Percentiles rank a stretch among this genome's conserved stretches.
Conservation (phyloP, 2,329 filamentous ascomycete species). For the Geoglossum cookeanum region DNA sequence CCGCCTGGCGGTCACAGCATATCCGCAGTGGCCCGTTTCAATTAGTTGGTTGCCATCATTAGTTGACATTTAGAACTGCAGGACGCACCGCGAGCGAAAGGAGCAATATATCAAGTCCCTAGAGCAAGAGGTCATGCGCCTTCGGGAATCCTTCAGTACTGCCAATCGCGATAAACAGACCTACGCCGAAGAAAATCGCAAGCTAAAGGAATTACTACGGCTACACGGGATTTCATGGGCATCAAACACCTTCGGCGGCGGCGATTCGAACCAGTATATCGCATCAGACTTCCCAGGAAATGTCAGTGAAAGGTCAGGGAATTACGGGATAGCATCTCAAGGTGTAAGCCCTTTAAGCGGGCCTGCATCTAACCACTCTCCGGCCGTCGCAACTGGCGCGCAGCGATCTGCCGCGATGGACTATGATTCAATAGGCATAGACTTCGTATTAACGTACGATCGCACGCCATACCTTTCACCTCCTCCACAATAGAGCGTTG, state of each 20-base stretch:
- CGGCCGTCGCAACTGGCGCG: not conserved
- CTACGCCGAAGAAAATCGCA: slow-evolving; percentile 59
- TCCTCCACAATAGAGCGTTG: slow-evolving; percentile 31
- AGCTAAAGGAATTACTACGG: slow-evolving; percentile 40
- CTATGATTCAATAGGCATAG: slow-evolving; percentile 69
- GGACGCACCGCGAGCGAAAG: slow-evolving; percentile 91
- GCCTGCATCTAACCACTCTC: not conserved
- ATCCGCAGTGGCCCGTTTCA: slow-evolving; percentile 6
- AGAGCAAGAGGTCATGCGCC: slow-evolving; percentile 73
- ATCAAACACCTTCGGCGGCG: slow-evolving; percentile 25
- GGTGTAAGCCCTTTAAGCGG: not conserved
- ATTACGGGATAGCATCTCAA: not conserved
- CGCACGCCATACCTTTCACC: slow-evolving; percentile 48
- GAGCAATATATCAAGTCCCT: slow-evolving; percentile 89
- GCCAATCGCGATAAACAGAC: slow-evolving; percentile 58
- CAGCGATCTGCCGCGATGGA: slow-evolving; percentile 24
- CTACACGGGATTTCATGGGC: slow-evolving; percentile 33
- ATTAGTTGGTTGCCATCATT: slow-evolving; percentile 5
- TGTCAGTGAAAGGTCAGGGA: not conserved
- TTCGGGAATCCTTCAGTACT: slow-evolving; percentile 69
- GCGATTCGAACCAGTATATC: not conserved
- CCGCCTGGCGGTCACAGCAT: not conserved
- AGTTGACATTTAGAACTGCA: slow-evolving; percentile 20
- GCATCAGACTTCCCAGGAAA: not conserved
- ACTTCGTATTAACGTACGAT: slow-evolving; percentile 82